phyloP scores from a whole-genome alignment of 2,329 filamentous ascomycete genomes.

The Venturia oleaginea region DNA sequence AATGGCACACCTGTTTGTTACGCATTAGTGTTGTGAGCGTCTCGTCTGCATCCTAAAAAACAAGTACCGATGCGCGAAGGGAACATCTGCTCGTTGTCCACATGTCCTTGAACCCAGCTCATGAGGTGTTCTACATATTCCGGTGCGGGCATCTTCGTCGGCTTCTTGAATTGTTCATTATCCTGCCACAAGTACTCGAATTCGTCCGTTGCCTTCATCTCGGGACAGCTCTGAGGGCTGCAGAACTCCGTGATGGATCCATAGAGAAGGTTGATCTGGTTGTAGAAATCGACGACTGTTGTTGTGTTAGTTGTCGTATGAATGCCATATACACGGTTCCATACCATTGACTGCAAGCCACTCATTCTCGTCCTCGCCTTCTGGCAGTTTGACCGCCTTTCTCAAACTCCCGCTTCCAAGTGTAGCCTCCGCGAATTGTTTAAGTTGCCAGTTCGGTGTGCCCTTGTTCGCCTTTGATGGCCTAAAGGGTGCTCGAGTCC shows the following conservation, averaged over 20 bases:
- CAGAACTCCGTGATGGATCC: slow-evolving; percentile 99
- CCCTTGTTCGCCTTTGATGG: slow-evolving; percentile 70
- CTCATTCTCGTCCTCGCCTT: slow-evolving; percentile 95
- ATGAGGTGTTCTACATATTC: slow-evolving; percentile 98
- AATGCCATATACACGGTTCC: slow-evolving; percentile 19
- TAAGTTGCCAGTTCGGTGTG: slow-evolving; percentile 83
- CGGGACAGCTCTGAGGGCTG: slow-evolving; percentile 90
- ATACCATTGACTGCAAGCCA: slow-evolving; percentile 96
- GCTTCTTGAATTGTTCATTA: slow-evolving; percentile 82
- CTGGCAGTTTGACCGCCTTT: slow-evolving; percentile 93
- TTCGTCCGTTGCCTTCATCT: slow-evolving; percentile 99
- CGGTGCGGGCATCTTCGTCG: slow-evolving; percentile 95
- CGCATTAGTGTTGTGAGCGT: slow-evolving; percentile 14
- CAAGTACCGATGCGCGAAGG: slow-evolving; percentile 76
- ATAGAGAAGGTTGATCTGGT: slow-evolving; percentile 98
- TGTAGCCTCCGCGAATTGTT: slow-evolving; percentile 97
- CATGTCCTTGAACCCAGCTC: slow-evolving; percentile 89
- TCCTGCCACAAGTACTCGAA: slow-evolving; percentile 99
- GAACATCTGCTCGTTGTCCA: slow-evolving; percentile 91
- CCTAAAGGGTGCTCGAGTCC: slow-evolving; percentile 84
- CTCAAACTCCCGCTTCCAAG: slow-evolving; percentile 87
- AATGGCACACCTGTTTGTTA: slow-evolving; percentile 69
- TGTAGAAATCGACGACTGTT: slow-evolving; percentile 98
- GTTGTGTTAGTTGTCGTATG: slow-evolving; percentile 18
- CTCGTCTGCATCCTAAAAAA: neutral